These are phyloP conservation scores for Fusarium tuaranense DNA, from an alignment of 2,329 filamentous ascomycete species.

Conservation along the genomic window DNA sequence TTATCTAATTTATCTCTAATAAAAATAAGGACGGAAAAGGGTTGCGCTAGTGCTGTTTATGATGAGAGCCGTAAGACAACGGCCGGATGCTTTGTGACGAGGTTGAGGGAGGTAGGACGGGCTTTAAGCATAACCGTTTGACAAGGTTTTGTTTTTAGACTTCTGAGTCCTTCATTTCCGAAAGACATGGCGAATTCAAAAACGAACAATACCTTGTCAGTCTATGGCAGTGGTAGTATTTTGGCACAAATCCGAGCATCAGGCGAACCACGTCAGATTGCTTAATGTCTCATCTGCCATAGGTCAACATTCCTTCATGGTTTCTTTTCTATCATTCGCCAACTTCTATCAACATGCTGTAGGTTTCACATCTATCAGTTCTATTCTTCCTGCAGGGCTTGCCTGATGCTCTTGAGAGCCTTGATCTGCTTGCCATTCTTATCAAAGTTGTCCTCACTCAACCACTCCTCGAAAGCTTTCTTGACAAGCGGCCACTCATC, in stretches of 20 bases:
- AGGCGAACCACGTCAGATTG: not conserved
- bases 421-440: slow-evolving; percentile 62
- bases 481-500: slow-evolving; percentile 67
- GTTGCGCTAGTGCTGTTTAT: slow-evolving; percentile 36
- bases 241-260: too few relatives aligned
- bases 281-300: not conserved
- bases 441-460: slow-evolving; percentile 67
- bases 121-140: too few relatives aligned
- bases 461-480: slow-evolving; percentile 64
- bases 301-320: not conserved
- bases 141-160: too few relatives aligned
- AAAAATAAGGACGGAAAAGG: slow-evolving; percentile 12
- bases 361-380: not conserved
- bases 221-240: too few relatives aligned
- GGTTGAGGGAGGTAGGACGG: too few relatives aligned
- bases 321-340: not conserved
- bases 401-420: slow-evolving; percentile 52
- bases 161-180: too few relatives aligned
- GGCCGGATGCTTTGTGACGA: not conserved
- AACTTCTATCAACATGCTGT: not conserved
- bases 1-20: slow-evolving; percentile 35
- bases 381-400: not conserved
- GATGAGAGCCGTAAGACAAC: slow-evolving; percentile 41
- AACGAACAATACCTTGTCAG: too few relatives aligned
- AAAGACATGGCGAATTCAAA: too few relatives aligned